These are phyloP conservation scores for Ceratobasidium sp. DNA, from an alignment of 1,284 basidiomycete species.

Conservation along the genomic window DNA sequence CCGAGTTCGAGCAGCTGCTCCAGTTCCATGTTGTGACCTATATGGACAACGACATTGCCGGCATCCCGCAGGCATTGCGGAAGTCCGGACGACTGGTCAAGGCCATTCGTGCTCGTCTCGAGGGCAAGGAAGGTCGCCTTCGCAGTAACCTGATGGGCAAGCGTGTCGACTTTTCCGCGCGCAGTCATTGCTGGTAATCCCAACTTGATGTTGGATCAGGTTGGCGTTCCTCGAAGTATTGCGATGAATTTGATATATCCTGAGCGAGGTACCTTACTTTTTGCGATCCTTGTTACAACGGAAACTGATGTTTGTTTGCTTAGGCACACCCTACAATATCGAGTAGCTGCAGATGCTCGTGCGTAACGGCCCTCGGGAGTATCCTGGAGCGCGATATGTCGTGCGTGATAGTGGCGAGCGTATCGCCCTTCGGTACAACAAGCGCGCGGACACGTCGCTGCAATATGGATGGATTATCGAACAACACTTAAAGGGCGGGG, in stretches of 20 bases:
- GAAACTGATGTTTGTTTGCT: conserved; percentile 46
- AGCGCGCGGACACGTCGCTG: conserved; percentile 96
- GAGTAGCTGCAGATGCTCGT: conserved; percentile 94
- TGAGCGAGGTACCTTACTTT: conserved; percentile 87
- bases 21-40: conserved; percentile 99
- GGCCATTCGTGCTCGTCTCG: conserved; percentile 96
- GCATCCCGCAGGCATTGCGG: conserved; percentile 96
- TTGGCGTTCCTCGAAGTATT: conserved; percentile 97
- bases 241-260: conserved; percentile 99
- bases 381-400: conserved; percentile 97
- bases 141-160: conserved; percentile 99
- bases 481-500: conserved; percentile 96
- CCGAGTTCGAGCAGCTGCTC: conserved; percentile 95
- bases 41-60: conserved; percentile 99
- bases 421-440: conserved; percentile 97
- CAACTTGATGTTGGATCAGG: conserved; percentile 95
- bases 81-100: conserved; percentile 99
- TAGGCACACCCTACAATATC: conserved; percentile 98
- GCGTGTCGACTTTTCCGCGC: conserved; percentile 98
- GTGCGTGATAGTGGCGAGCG: conserved; percentile 98
- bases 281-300: no score
- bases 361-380: conserved; percentile 94
- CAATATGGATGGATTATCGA: conserved; percentile 99
- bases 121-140: conserved; percentile 98
- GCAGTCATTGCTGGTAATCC: conserved; percentile 99